These are phyloP conservation scores for Tetrahymena thermophila DNA, from an alignment of 73 alveolate species.

Conservation along the genomic window DNA sequence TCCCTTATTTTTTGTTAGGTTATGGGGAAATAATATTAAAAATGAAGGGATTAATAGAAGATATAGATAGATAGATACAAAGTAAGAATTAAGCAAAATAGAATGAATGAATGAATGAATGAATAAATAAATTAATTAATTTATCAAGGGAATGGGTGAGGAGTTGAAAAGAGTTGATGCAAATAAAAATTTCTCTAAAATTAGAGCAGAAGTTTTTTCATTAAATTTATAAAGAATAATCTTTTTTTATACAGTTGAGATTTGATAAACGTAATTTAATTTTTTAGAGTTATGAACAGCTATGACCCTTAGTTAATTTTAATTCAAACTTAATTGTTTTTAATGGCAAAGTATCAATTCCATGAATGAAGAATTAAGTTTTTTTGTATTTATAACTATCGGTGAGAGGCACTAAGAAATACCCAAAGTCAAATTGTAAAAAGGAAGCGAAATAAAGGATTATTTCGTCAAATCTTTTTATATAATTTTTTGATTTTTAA, in stretches of 20 bases:
- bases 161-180: neutral
- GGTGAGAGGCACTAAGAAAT: neutral
- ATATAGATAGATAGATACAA: neutral
- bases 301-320: no score
- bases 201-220: neutral
- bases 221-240: neutral
- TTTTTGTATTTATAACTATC: neutral
- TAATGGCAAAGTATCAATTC: neutral
- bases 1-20: neutral
- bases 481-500: neutral
- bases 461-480: neutral
- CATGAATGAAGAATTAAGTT: neutral
- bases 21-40: neutral
- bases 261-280: neutral
- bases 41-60: neutral
- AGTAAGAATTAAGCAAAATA: neutral
- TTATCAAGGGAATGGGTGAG: neutral
- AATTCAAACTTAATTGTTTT: neutral
- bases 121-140: neutral
- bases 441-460: neutral
- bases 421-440: neutral
- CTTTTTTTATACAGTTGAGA: neutral
- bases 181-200: neutral
- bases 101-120: neutral
- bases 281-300: neutral